A percentile compares a stretch with the other conserved stretches of the same genome.
Evolutionary conservation across 148 eudicot genomes (phyloP).

Genomic region (Camellia sinensis): DNA sequence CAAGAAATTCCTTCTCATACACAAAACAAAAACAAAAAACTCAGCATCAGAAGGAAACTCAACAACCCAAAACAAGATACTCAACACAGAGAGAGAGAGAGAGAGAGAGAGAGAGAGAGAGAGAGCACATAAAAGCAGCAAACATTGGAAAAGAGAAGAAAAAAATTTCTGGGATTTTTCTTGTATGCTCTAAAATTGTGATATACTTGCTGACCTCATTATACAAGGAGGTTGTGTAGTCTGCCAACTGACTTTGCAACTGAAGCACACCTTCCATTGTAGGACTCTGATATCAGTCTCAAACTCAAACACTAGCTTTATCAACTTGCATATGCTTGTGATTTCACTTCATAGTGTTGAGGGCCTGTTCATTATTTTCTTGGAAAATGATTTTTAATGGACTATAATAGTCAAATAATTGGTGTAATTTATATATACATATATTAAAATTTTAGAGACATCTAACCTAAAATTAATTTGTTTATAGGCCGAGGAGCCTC

Average conservation of each 20-base stretch:
- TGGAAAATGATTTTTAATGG: neutral
- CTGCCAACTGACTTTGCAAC: slow-evolving; percentile 42
- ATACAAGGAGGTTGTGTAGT: slow-evolving; percentile 44
- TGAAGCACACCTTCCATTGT: slow-evolving; percentile 30
- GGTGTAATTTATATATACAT: no score
- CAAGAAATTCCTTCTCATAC: slow-evolving; percentile 46
- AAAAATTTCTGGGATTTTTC: neutral
- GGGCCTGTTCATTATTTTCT: neutral
- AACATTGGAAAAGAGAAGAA: neutral
- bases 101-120: no score
- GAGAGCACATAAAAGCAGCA: neutral
- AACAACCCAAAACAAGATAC: neutral
- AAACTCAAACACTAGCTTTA: neutral
- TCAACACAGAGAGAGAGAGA: no score
- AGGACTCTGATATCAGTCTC: neutral
- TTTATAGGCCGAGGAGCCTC: no score
- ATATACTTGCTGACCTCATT: slow-evolving; percentile 32
- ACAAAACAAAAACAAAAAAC: slow-evolving; percentile 7
- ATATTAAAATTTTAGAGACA: no score
- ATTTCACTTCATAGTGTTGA: neutral
- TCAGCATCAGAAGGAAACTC: neutral
- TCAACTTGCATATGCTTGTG: slow-evolving; percentile 1
- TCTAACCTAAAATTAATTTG: no score
- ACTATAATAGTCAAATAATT: no score
- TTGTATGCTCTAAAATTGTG: no score